Conservation (phyloP, 1,284 basidiomycete genomes). For the Pseudozyma sp. region DNA sequence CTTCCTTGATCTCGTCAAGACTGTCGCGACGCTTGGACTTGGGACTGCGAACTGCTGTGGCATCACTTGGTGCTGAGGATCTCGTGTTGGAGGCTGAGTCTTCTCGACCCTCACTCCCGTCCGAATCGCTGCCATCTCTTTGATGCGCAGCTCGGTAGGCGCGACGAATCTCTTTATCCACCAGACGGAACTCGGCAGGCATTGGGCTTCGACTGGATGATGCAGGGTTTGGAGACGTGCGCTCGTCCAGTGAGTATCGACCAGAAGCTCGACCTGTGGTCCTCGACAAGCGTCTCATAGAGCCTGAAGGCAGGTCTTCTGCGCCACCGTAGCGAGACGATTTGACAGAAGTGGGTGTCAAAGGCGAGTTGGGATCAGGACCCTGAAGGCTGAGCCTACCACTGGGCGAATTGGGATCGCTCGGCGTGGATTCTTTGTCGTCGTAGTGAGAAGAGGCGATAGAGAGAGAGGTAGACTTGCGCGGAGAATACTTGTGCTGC, state of each 20-base stretch:
- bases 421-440: not conserved
- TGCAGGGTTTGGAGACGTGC: conserved; percentile 12
- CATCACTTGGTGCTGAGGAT: not conserved
- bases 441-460: conserved; percentile 20
- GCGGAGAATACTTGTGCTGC: conserved; percentile 44
- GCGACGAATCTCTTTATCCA: conserved; percentile 41
- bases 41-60: conserved; percentile 10
- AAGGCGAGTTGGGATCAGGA: conserved; percentile 5
- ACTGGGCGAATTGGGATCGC: not conserved
- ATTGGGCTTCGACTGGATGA: conserved; percentile 34
- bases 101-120: conserved; percentile 14
- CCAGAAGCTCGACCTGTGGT: conserved; percentile 24
- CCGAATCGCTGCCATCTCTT: conserved; percentile 8
- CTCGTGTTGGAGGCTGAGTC: not conserved
- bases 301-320: conserved; percentile 24
- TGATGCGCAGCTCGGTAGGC: conserved; percentile 45
- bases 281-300: conserved; percentile 19
- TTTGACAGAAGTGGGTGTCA: conserved; percentile 11
- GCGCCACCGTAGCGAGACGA: conserved; percentile 18
- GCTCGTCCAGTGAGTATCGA: conserved; percentile 27
- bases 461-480: conserved; percentile 40
- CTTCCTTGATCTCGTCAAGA: conserved; percentile 37
- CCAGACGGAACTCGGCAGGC: conserved; percentile 49
- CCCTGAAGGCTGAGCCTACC: not conserved
- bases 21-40: conserved; percentile 19